Percentiles rank a stretch among this genome's conserved stretches.
Evolutionary conservation across 768 basidiomycete species (phyloP).

Genomic region (Floccularia luteovirens): DNA sequence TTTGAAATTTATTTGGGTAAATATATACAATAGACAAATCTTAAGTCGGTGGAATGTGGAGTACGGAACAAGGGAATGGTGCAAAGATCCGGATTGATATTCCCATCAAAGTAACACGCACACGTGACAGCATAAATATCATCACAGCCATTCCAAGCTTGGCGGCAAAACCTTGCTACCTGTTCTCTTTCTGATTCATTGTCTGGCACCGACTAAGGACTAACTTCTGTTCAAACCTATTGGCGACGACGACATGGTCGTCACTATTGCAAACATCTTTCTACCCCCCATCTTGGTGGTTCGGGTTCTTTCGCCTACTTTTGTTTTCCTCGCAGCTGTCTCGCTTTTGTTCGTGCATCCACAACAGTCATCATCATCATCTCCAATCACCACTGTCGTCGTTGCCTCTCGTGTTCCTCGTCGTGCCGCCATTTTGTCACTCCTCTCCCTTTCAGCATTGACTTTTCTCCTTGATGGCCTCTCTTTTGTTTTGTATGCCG

Average conservation of each 20-base stretch:
- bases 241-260: too few species aligned
- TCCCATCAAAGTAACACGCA: too few species aligned
- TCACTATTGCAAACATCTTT: too few species aligned
- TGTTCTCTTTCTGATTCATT: too few species aligned
- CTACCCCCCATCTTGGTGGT: conserved; percentile 45
- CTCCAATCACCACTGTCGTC: conserved; percentile 73
- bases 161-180: too few species aligned
- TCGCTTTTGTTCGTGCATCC: conserved; percentile 50
- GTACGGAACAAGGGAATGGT: too few species aligned
- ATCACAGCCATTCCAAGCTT: too few species aligned
- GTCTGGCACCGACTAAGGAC: too few species aligned
- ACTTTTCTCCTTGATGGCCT: conserved; percentile 77
- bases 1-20: conserved; percentile 12
- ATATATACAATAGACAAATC: background rate
- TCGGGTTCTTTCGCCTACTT: conserved; percentile 59
- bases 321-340: conserved; percentile 54
- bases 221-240: too few species aligned
- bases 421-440: conserved; percentile 61
- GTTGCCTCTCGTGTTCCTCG: conserved; percentile 69
- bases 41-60: too few species aligned
- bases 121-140: too few species aligned
- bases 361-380: conserved; percentile 37
- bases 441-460: conserved; percentile 63
- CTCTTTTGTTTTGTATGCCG: conserved; percentile 55
- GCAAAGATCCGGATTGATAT: too few species aligned